Evolutionary conservation across 139 green algal species (phyloP).

Genomic region (Chlorella sp.): DNA sequence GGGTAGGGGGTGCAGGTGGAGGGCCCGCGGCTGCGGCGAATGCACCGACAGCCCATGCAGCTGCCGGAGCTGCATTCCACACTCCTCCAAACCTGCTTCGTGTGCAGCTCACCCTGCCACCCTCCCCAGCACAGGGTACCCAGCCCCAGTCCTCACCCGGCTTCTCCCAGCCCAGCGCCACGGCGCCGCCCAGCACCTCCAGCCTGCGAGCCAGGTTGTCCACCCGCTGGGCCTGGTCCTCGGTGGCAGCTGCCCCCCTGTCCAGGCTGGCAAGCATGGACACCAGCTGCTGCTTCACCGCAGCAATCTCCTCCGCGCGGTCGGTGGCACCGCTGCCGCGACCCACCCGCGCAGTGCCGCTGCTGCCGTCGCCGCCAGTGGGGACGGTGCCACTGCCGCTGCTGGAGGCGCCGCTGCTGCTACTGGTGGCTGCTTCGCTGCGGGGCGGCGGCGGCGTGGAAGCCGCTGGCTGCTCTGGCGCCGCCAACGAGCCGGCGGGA

Average conservation of each 20-base stretch:
- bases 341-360: not conserved
- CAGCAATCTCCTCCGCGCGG: not conserved
- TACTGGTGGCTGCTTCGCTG: not conserved
- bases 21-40: no score
- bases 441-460: not conserved
- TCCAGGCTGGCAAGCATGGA: conserved; percentile 59
- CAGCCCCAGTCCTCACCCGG: not conserved
- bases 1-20: no score
- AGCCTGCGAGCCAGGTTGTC: conserved; percentile 32
- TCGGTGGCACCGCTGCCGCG: not conserved
- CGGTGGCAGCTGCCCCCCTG: conserved; percentile 59
- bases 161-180: conserved; percentile 34
- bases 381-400: not conserved
- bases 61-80: no score
- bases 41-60: no score
- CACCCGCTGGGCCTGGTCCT: conserved; percentile 43
- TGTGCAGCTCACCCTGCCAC: not conserved
- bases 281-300: conserved; percentile 51
- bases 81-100: no score
- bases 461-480: not conserved
- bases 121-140: not conserved
- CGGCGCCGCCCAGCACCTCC: conserved; percentile 38
- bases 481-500: not conserved
- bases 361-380: not conserved
- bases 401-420: not conserved